A percentile compares a stretch with the other conserved stretches of the same genome.
Evolutionary conservation across 2,329 filamentous ascomycete genomes (phyloP).

Genomic region (Penicillium nordicum): DNA sequence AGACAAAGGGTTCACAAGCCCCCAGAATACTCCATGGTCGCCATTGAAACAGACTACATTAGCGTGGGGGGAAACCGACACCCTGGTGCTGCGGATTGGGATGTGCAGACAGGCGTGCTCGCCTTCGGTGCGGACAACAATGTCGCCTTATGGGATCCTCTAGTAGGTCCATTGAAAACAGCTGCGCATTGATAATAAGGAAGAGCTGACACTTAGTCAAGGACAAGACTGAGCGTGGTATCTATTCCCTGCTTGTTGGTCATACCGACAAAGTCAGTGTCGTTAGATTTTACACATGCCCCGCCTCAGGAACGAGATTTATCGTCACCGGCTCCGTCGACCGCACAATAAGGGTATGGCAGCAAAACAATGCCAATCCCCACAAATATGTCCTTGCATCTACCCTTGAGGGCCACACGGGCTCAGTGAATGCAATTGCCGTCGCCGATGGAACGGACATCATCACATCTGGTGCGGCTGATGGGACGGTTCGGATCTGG

Average conservation of each 20-base stretch:
- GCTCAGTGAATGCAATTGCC: slow-evolving; percentile 66
- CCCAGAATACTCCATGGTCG: slow-evolving; percentile 34
- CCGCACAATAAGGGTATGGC: slow-evolving; percentile 67
- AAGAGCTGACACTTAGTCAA: slow-evolving; percentile 25
- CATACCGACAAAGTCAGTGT: slow-evolving; percentile 80
- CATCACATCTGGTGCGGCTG: slow-evolving; percentile 60
- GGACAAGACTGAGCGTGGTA: slow-evolving; percentile 52
- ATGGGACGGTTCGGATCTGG: slow-evolving; percentile 67
- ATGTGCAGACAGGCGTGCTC: slow-evolving; percentile 62
- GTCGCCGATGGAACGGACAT: slow-evolving; percentile 45
- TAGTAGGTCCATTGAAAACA: slow-evolving; percentile 51
- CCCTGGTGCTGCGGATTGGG: slow-evolving; percentile 87
- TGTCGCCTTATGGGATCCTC: slow-evolving; percentile 81
- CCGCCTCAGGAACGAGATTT: slow-evolving; percentile 49
- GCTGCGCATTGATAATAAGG: slow-evolving; percentile 4
- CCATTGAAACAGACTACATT: slow-evolving; percentile 52
- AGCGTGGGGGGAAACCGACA: slow-evolving; percentile 87
- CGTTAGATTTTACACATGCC: slow-evolving; percentile 68
- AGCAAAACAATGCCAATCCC: slow-evolving; percentile 23
- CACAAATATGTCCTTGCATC: slow-evolving; percentile 42
- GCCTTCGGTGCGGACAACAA: slow-evolving; percentile 89
- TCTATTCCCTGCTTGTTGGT: slow-evolving; percentile 66
- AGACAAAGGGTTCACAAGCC: neutral
- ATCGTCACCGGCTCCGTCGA: slow-evolving; percentile 81
- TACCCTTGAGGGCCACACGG: slow-evolving; percentile 64